A percentile compares a stretch with the other conserved stretches of the same genome.
Evolutionary conservation across 805 yeast species (phyloP).

Genomic region (Metschnikowia noctiluminum): DNA sequence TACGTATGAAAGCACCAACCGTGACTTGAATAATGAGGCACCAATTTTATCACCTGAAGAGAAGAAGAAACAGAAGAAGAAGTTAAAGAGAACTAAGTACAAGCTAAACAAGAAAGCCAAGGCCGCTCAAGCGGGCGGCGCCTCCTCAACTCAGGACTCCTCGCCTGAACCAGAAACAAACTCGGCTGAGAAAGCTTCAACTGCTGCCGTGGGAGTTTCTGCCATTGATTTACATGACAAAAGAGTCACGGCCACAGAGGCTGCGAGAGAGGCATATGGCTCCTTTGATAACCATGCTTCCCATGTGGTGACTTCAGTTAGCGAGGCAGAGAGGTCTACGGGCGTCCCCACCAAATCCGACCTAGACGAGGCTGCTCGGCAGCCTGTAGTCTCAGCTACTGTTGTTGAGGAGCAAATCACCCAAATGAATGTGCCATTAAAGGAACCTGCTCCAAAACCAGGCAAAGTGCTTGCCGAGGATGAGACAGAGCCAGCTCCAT

Average conservation of each 20-base stretch:
- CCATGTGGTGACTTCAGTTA: not conserved
- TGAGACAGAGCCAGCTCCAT: conserved; percentile 1
- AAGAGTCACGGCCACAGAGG: not conserved
- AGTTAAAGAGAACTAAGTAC: conserved; percentile 42
- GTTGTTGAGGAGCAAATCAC: not conserved
- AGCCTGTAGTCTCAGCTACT: not conserved
- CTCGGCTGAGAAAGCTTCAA: conserved; percentile 1
- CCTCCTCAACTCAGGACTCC: conserved; percentile 8
- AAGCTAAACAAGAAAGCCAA: conserved; percentile 40
- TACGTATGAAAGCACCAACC: conserved; percentile 49
- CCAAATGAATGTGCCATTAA: not conserved
- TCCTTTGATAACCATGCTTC: not conserved
- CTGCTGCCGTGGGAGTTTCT: conserved; percentile 2
- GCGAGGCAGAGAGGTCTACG: conserved; percentile 2
- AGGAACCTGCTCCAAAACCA: not conserved
- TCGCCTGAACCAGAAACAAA: conserved; percentile 11
- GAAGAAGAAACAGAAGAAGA: conserved; percentile 40
- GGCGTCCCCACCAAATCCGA: conserved; percentile 2
- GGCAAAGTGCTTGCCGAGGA: not conserved
- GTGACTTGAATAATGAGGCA: conserved; percentile 46
- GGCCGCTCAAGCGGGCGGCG: conserved; percentile 10
- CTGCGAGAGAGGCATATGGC: conserved; percentile 6
- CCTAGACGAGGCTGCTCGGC: not conserved
- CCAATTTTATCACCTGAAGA: conserved; percentile 8
- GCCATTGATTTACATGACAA: not conserved